Base-by-base conservation (phyloP, 2,329 filamentous ascomycete species). In the Sporothrix schenckii region DNA sequence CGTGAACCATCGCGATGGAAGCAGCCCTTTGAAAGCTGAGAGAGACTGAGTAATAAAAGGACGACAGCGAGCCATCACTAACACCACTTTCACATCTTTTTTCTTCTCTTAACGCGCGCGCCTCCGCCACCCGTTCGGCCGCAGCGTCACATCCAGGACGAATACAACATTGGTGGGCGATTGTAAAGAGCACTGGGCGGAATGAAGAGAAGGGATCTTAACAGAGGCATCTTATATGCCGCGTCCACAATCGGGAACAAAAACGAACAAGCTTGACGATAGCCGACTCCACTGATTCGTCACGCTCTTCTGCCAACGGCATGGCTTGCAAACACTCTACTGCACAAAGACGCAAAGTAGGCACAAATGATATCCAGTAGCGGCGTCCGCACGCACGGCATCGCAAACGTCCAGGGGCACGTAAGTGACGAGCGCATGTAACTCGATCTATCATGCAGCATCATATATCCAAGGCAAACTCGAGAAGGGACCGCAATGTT, bases 111-210 rank as follows among this genome's bases (percentile, higher is more conserved):
- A 41, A 68, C 50, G 58, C 66, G 58, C 56, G 68, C 66, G 52
- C 60, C 66, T 53, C 65, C 60, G 66, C 66, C 60, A 69, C 66
- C 60, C 52, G 60, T 66, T 71, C 53, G 66, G 30, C 66, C 66
- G 60, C 53, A 68, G 53, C 44, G 66, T 66, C 19, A 27, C 61
- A 70, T 56, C 19, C 27, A 44, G 16, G 61, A 49, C 21, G 44
- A 65, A 50, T 65, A 16, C 14, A 30, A 21, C 39, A 21, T 13
- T 7, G 34, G 34, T 34, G 34, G 5, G 7, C 9, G 34, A 34
- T 7, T 5, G 34, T 34, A 34, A 11, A 44, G 19, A 34, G 27
- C 34, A 7, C 34, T 14, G 56, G 13, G 49, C 2, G 19, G 1
- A 21, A 2, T 9, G 21, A 13, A 27, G 39, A 21, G 58, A 39